phyloP scores from a whole-genome alignment of 2,329 filamentous ascomycete species.

The Xylaria sp. region DNA sequence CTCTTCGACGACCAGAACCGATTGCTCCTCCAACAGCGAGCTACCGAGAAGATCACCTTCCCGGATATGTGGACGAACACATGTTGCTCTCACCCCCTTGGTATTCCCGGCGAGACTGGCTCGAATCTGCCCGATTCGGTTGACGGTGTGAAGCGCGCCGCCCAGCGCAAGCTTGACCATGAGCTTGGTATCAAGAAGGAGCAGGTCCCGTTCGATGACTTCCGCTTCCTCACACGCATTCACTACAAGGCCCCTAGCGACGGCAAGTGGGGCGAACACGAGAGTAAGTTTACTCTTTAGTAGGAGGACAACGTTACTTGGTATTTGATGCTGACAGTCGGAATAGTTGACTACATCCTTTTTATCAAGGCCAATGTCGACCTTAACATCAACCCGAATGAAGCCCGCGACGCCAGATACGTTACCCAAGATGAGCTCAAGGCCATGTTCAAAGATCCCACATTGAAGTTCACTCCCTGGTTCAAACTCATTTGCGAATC shows the following conservation, averaged over 20 bases:
- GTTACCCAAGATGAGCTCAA: conserved; percentile 85
- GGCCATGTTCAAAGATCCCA: conserved; percentile 82
- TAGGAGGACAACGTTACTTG: not conserved
- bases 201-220: conserved; percentile 90
- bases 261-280: conserved; percentile 98
- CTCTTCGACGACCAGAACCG: conserved; percentile 95
- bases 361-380: conserved; percentile 97
- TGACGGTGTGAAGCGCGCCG: conserved; percentile 87
- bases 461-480: conserved; percentile 93
- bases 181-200: conserved; percentile 90
- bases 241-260: conserved; percentile 98
- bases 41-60: conserved; percentile 97
- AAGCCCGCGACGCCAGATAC: conserved; percentile 86
- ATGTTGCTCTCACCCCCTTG: conserved; percentile 96
- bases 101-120: conserved; percentile 91
- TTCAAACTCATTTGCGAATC: conserved; percentile 99
- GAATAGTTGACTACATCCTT: conserved; percentile 92
- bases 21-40: conserved; percentile 93
- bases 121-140: conserved; percentile 81
- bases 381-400: conserved; percentile 83
- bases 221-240: conserved; percentile 94
- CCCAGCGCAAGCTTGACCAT: conserved; percentile 91
- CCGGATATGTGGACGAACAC: conserved; percentile 99
- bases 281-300: conserved; percentile 70
- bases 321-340: conserved; percentile 35